Conservation (phyloP, 768 basidiomycete species). For the Hygrocybe punicea region DNA sequence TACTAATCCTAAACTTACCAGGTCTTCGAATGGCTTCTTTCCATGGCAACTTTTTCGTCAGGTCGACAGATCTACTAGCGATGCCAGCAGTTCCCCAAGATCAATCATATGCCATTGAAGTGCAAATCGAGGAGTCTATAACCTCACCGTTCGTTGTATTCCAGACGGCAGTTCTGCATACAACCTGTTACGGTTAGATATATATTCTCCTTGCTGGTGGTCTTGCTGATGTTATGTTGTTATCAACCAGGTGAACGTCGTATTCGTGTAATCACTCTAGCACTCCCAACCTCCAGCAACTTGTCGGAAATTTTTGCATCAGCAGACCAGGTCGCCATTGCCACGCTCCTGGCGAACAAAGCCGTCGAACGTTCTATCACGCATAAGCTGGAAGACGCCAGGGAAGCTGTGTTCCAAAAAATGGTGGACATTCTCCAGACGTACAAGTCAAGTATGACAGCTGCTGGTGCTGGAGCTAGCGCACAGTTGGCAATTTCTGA, state of each 20-base stretch:
- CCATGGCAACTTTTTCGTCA: constrained; percentile 98
- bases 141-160: constrained; percentile 88
- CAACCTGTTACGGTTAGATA: constrained; percentile 76
- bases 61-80: constrained; percentile 92
- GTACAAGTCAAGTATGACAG: constrained; percentile 96
- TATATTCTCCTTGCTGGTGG: background rate
- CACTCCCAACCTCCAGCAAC: constrained; percentile 83
- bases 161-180: constrained; percentile 93
- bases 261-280: constrained; percentile 85
- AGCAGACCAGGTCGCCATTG: constrained; percentile 83
- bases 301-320: constrained; percentile 88
- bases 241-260: constrained; percentile 63
- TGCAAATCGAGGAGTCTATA: constrained; percentile 93
- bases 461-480: constrained; percentile 88
- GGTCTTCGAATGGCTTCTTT: constrained; percentile 94
- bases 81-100: constrained; percentile 97
- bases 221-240: background rate
- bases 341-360: constrained; percentile 84
- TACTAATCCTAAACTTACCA: constrained; percentile 20
- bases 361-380: constrained; percentile 86
- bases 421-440: constrained; percentile 79
- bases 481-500: constrained; percentile 90
- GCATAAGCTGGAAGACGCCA: constrained; percentile 84
- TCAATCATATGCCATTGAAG: constrained; percentile 92
- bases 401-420: constrained; percentile 80